Percentiles rank a stretch among this genome's conserved stretches.
Conservation (phyloP, 1,284 basidiomycete genomes). For the Ustilago curta region DNA sequence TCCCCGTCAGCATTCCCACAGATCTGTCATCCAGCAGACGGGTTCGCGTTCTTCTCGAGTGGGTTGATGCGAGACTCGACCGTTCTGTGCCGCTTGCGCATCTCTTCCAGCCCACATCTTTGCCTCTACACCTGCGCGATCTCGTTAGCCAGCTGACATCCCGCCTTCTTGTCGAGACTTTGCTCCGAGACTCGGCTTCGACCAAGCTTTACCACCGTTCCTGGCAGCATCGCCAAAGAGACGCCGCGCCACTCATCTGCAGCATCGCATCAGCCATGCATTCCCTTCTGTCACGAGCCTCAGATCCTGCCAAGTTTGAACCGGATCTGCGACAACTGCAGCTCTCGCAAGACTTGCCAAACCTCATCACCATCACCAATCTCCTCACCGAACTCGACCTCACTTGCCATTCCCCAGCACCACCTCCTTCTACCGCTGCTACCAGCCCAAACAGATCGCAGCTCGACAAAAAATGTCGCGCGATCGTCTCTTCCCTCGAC, state of each 20-base stretch:
- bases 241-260: constrained; percentile 13
- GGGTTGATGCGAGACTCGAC: constrained; percentile 13
- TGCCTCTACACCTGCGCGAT: constrained; percentile 15
- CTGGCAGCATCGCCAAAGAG: constrained; percentile 26
- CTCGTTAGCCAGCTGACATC: constrained; percentile 23
- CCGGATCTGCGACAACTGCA: constrained; percentile 4
- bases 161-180: constrained; percentile 15
- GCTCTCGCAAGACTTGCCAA: constrained; percentile 1
- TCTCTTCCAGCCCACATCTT: neutral
- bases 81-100: neutral
- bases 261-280: constrained; percentile 28
- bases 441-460: neutral
- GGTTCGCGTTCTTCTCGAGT: constrained; percentile 13
- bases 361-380: constrained; percentile 11
- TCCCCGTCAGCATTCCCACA: constrained; percentile 4
- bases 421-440: neutral
- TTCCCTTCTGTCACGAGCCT: constrained; percentile 6
- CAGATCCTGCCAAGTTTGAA: neutral
- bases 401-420: constrained; percentile 5
- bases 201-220: constrained; percentile 24
- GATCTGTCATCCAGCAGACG: neutral
- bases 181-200: constrained; percentile 12
- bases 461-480: neutral
- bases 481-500: neutral
- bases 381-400: constrained; percentile 15